A percentile compares a stretch with the other conserved stretches of the same genome.
Conservation (phyloP, 2,329 filamentous ascomycete species). For the Cladobotryum mycophilum region DNA sequence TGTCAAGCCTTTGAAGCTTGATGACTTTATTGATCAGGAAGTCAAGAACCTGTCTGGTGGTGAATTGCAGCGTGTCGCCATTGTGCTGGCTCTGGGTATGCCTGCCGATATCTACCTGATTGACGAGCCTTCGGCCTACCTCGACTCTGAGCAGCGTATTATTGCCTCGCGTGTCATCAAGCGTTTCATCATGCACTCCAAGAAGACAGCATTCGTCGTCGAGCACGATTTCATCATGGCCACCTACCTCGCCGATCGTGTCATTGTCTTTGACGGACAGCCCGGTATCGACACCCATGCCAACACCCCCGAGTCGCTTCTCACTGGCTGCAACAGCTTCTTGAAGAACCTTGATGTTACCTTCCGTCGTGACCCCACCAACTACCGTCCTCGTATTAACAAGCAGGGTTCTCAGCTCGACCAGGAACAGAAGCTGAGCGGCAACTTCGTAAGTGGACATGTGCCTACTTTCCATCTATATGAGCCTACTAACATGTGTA, state of each 20-base stretch:
- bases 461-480: background rate
- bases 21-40: slow-evolving; percentile 99
- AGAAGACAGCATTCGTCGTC: slow-evolving; percentile 98
- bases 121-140: slow-evolving; percentile 93
- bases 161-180: slow-evolving; percentile 97
- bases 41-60: slow-evolving; percentile 98
- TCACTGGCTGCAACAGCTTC: slow-evolving; percentile 95
- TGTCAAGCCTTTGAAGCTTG: slow-evolving; percentile 97
- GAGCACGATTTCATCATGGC: slow-evolving; percentile 99
- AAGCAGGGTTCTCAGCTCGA: slow-evolving; percentile 93
- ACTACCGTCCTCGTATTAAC: slow-evolving; percentile 97
- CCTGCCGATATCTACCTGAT: slow-evolving; percentile 98
- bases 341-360: slow-evolving; percentile 95
- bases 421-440: slow-evolving; percentile 89
- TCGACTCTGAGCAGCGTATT: slow-evolving; percentile 98
- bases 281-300: slow-evolving; percentile 84
- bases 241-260: slow-evolving; percentile 72
- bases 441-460: slow-evolving; percentile 73
- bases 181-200: slow-evolving; percentile 99
- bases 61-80: slow-evolving; percentile 98
- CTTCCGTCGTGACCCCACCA: slow-evolving; percentile 95
- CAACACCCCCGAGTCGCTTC: slow-evolving; percentile 82
- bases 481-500: slow-evolving; percentile 1
- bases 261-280: slow-evolving; percentile 96
- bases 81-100: slow-evolving; percentile 90